Evolutionary conservation across 169 alveolate species (phyloP), one percentile per base, ranked within the genome.

Genomic region (Cryptosporidium parvum): DNA sequence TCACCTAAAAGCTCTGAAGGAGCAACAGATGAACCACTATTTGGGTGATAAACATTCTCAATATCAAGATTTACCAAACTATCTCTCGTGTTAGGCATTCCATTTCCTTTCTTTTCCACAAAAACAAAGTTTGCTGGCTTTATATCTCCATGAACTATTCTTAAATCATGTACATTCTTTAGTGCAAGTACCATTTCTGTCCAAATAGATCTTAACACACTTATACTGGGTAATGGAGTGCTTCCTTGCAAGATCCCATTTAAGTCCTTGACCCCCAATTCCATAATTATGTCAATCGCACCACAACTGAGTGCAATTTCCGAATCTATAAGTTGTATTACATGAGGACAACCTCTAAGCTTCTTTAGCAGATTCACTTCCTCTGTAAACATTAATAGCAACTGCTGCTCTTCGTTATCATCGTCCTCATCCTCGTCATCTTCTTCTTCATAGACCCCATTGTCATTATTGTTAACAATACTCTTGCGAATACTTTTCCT

Each of bases 301-400:
- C 89, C 89, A 62, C 89, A 80, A 48, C 89, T 65, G 0, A 80
- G 67, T 33, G 89, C 89, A 29, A 80, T 80, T 42, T 80, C 89
- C 7, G 65, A 80, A 45, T 80, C 89, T 8, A 80, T 80, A 7
- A 80, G 65, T 31, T 80, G 89, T 42, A 80, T 80, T 39, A 80
- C 89, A 62, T 80, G 89, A 23, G 69, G 75, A 26, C 89, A 80
- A 6, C 89, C 89, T 26, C 52, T 59, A 10, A 80, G 42, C 21
- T 65, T 80, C 53, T 80, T 80, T 37, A 80, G n/a, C 33, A 80
- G 39, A 65, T 80, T 80, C 18, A 80, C 89, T 39, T 80, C 89
- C 10, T 80, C 89, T 39, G 89, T 80, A 62, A 80, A 80, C 89
- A 80, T 80, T 12, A 80, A 37, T 29, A 80, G 68, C 31, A 80